These are phyloP conservation scores for Zalaria sp. DNA, from an alignment of 2,329 filamentous ascomycete genomes.

Conservation along the genomic window DNA sequence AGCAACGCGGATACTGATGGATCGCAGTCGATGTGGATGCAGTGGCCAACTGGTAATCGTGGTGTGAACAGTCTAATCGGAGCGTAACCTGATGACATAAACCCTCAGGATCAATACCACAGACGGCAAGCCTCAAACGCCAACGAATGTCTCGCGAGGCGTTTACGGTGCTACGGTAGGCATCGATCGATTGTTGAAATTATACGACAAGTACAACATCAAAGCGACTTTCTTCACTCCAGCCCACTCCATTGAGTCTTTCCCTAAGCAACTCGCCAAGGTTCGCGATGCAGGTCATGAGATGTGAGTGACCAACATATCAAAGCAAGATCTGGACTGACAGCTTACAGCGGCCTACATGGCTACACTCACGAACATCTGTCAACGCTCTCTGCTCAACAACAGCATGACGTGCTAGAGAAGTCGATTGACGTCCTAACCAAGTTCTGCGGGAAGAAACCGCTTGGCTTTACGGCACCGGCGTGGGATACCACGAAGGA, in stretches of 20 bases:
- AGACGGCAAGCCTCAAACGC: constrained; percentile 21
- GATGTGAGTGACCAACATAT: constrained; percentile 11
- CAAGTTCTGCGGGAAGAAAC: constrained; percentile 24
- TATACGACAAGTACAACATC: constrained; percentile 28
- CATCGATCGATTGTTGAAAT: constrained; percentile 24
- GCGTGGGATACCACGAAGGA: constrained; percentile 25
- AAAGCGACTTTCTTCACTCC: constrained; percentile 28
- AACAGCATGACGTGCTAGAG: constrained; percentile 23
- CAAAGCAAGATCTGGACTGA: background rate
- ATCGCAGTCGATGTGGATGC: constrained; percentile 24
- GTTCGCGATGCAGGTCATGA: constrained; percentile 28
- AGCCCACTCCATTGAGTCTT: constrained; percentile 30
- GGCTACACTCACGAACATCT: constrained; percentile 28
- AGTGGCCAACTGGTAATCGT: constrained; percentile 17
- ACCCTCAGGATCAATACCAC: constrained; percentile 25
- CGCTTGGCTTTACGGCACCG: constrained; percentile 30
- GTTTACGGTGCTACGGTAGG: constrained; percentile 27
- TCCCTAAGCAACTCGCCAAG: constrained; percentile 34
- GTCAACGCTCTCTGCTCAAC: constrained; percentile 10
- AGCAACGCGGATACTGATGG: background rate
- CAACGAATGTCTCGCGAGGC: constrained; percentile 25
- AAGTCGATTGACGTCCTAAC: constrained; percentile 25
- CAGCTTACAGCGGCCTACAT: constrained; percentile 18
- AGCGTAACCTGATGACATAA: no score
- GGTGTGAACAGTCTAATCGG: no score